Base-by-base conservation (phyloP, 768 basidiomycete genomes). In the Rhodotorula babjevae region DNA sequence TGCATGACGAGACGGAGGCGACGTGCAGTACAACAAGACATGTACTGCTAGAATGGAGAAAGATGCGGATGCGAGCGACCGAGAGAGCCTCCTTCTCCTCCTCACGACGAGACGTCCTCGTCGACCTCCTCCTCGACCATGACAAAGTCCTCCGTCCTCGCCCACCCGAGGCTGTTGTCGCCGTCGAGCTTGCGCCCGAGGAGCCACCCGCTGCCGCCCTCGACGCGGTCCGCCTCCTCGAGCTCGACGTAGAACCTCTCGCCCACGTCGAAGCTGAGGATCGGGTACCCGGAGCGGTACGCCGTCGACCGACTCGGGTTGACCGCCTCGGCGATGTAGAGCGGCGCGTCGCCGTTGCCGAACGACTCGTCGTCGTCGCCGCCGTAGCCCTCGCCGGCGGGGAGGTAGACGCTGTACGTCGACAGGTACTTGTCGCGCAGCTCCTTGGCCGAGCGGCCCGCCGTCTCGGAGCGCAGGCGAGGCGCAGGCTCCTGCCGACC, bases 171-270 rank as follows among this genome's bases (percentile, higher is more conserved):
- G 0, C 25, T 18, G 18, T 52, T 61, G 23, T 62, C 42, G 25
- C 68, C 62, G 8, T 19, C 62, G 16, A 62, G 50, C 49, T 61
- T 64, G 16, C 74, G 31, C 1, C 74, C 71, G 29, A 76, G 65
- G 27, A 76, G 63, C 74, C 74, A 76, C 0, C 74, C 74, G n/a
- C 65, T 44, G 0, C 74, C 74, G 14, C 74, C 74, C 58, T 72
- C 68, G 14, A 65, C 71, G 18, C 60, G 33, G 53, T 76, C 74
- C 6, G 74, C 71, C 56, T 76, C 74, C 52, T 76, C 74, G 36
- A 67, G 65, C 49, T 69, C 68, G 62, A 76, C 71, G 29, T 63
- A 36, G 47, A 76, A 19, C 3, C 44, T 49, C 23, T 72, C 68
- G 23, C 65, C 66, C 11, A 65, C 55, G 6, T 67, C 64, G 31